Evolutionary conservation across 1,284 basidiomycete species (phyloP), one percentile per base, ranked within the genome.

Genomic region (Ustilago nuda): DNA sequence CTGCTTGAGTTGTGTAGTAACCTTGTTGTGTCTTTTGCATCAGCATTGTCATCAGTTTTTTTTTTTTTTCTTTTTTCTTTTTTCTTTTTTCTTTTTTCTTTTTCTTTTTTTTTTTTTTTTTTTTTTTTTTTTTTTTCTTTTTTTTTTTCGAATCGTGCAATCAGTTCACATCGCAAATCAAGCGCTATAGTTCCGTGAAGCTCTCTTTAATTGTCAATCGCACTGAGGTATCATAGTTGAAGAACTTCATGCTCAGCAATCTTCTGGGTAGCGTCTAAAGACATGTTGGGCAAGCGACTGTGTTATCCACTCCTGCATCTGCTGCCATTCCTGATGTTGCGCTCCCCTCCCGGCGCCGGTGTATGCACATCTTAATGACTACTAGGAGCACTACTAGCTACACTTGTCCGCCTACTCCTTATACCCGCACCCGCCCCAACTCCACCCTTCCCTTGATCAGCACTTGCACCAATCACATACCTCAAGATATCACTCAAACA

Each of bases 401-500:
- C 52, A 19, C 56, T 60, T 7, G 61, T 60, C 5, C 64, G 61
- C 36, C 70, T 56, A 27, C 68, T 71, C 41, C 62, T 65, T 2
- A 45, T 37, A 15, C 39, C 57, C 9, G 48, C 27, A 4, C 27
- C 53, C n/a, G 12, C 23, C 2, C 27, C 46, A 17, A 19, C 45
- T n/a, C 7, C 50, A n/a, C 23, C 50, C 4, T 43, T 43, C 1
- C 15, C 53, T 13, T 52, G 56, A 13, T 54, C 35, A 13, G 13
- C 35, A 12, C 62, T 56, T 33, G 61, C 60, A 13, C 84, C 84
- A 30, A 84, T 82, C 17, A 85, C 81, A 56, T 85, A 83, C 35
- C 77, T 57, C 30, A 85, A 58, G 2, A 85, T 72, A 62, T 85
- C 84, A 17, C 64, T 69, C 36, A 85, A 56, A 53, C 83, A 83